These are phyloP conservation scores for Metschnikowia gelsemii DNA, from an alignment of 805 yeast species.

Conservation along the genomic window DNA sequence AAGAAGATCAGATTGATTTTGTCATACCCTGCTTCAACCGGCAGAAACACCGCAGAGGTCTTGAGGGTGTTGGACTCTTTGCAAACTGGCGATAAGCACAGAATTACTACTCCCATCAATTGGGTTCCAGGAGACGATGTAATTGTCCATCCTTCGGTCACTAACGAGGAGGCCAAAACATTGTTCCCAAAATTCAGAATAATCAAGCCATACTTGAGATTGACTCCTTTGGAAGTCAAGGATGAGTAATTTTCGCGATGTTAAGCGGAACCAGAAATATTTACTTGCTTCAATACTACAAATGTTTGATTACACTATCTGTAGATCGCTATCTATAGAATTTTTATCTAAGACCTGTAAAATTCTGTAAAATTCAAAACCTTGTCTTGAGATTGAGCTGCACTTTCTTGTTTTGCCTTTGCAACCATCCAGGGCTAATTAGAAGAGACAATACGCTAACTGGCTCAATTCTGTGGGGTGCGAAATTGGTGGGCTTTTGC, in stretches of 20 bases:
- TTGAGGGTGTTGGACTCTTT: slow-evolving; percentile 86
- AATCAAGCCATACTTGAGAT: slow-evolving; percentile 88
- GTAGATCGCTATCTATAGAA: too few relatives aligned
- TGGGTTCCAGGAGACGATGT: slow-evolving; percentile 91
- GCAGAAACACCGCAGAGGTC: slow-evolving; percentile 92
- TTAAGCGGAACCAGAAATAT: too few relatives aligned
- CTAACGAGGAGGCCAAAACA: slow-evolving; percentile 65
- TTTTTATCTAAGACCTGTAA: too few relatives aligned
- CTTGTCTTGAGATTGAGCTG: too few relatives aligned
- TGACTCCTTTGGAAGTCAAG: slow-evolving; percentile 44
- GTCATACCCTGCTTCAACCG: slow-evolving; percentile 91
- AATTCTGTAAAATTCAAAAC: too few relatives aligned
- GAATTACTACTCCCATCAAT: slow-evolving; percentile 88
- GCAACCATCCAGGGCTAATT: too few relatives aligned
- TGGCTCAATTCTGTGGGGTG: too few relatives aligned
- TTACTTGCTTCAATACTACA: background rate
- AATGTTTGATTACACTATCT: background rate
- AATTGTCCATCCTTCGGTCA: slow-evolving; percentile 83
- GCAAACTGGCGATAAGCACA: slow-evolving; percentile 78
- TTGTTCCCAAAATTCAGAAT: slow-evolving; percentile 84
- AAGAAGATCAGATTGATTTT: slow-evolving; percentile 85
- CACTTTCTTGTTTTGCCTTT: too few relatives aligned
- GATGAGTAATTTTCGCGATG: slow-evolving; percentile 18
- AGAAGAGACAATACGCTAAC: too few relatives aligned
- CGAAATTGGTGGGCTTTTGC: too few relatives aligned